A percentile compares a stretch with the other conserved stretches of the same genome.
Evolutionary conservation across 192 early-diverging fungal species (phyloP).

Genomic region (Podila verticillata): DNA sequence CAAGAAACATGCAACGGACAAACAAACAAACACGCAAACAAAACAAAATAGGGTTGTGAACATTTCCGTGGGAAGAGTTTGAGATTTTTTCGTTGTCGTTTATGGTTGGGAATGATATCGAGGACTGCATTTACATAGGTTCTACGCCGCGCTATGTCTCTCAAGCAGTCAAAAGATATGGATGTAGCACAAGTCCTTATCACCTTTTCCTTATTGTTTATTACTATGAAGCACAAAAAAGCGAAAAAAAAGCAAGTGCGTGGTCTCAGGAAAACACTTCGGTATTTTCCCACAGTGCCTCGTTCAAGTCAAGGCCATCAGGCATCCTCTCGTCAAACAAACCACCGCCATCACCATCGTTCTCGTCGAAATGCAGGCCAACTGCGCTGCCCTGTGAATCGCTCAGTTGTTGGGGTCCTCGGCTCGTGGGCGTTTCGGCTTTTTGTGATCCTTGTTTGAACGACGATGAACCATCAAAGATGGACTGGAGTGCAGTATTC

Average conservation of each 20-base stretch:
- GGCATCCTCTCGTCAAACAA: slow-evolving; percentile 48
- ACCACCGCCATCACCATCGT: slow-evolving; percentile 3
- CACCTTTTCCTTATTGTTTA: too few species aligned
- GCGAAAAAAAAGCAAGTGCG: slow-evolving; percentile 1
- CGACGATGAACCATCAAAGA: slow-evolving; percentile 14
- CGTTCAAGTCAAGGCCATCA: slow-evolving; percentile 30
- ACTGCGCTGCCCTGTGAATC: background rate
- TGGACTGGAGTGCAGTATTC: slow-evolving; percentile 24
- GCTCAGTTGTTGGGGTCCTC: background rate
- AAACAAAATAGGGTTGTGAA: too few species aligned
- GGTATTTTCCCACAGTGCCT: slow-evolving; percentile 37
- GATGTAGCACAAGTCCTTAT: too few species aligned
- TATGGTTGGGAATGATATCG: too few species aligned
- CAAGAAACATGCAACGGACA: too few species aligned
- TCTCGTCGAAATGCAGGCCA: background rate
- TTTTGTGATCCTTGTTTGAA: background rate
- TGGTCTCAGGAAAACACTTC: slow-evolving; percentile 24
- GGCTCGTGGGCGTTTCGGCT: background rate
- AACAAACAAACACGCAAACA: too few species aligned
- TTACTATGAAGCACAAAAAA: too few species aligned
- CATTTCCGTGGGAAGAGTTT: too few species aligned
- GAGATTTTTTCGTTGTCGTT: too few species aligned
- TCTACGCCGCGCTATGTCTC: too few species aligned
- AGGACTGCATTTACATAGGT: too few species aligned
- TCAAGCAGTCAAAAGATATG: too few species aligned